Base-by-base conservation (phyloP, 2,329 filamentous ascomycete genomes). In the Aspergillus awamori region DNA sequence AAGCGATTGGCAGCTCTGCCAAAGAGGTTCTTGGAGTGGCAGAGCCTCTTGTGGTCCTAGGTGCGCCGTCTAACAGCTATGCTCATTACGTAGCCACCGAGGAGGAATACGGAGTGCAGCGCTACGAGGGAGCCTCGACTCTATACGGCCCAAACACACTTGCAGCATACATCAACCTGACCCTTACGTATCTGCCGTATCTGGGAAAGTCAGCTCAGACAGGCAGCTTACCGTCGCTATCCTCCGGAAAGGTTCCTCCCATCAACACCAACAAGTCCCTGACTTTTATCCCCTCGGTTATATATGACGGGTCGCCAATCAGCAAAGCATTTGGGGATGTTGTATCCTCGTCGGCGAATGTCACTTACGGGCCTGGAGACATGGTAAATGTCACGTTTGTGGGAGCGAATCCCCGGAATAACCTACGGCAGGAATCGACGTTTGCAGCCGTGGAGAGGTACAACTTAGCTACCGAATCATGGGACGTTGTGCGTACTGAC, bases 51-150 rank as follows among this genome's bases (percentile, higher is more conserved):
- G 92, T 96, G 3, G 90, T 97, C 1, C 82, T 97, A 0, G 92
- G 93, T 26, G 93, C 91, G 0, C 93, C 94, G 0, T 92, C 92
- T 54, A 98, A 98, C 74, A 93, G 87, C 61, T 98, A 98, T 75
- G 88, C 91, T 3, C 91, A 94, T 76, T 94, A 94, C 75, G 87
- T 92, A 61, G 77, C 88, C 1, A 94, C 92, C 0, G 84, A 87
- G 28, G 91, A 96, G 74, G 91, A 96, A 75, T 96, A 95, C 74
- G 79, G 80, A 11, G 82, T 95, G 49, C 94, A 97, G 78, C 89
- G 94, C 8, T 97, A 97, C 77, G 94, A 98, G 79, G 94, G 93
- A n/a, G 94, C 92, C 0, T 94, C 90, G 6, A 98, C 94, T 0
- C 86, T 98, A 2, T 95, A 91, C 74, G 94, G 94, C 0, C 90